Percentiles rank a stretch among this genome's conserved stretches.
These are phyloP conservation scores for Scorias spongiosa DNA, from an alignment of 2,329 filamentous ascomycete species.

Conservation along the genomic window DNA sequence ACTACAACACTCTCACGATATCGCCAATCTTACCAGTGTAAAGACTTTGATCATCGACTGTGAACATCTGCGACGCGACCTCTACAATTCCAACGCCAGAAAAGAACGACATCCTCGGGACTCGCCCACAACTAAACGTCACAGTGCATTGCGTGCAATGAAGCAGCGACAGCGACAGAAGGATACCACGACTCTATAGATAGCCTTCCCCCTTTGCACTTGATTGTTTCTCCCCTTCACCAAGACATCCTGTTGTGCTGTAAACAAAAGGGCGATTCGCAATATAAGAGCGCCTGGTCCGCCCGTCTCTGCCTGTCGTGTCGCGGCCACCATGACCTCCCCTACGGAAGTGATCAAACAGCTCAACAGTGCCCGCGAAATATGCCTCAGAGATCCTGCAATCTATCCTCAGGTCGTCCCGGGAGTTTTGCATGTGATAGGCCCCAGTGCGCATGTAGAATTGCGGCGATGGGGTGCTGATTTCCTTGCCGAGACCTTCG, in stretches of 20 bases:
- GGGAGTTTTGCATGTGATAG: constrained; percentile 83
- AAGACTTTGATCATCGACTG: no score
- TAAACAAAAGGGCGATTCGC: neutral
- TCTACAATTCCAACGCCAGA: no score
- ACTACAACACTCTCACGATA: no score
- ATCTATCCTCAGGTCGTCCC: constrained; percentile 88
- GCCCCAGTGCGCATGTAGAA: constrained; percentile 57
- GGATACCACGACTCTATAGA: neutral
- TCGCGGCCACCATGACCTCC: constrained; percentile 12
- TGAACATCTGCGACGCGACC: no score
- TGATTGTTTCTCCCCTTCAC: neutral
- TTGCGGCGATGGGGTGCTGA: constrained; percentile 91
- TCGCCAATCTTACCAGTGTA: no score
- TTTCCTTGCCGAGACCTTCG: constrained; percentile 90
- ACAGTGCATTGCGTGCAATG: neutral
- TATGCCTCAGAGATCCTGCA: constrained; percentile 71
- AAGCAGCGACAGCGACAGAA: neutral
- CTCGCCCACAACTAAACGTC: no score
- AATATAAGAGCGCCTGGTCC: neutral
- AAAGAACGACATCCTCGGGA: no score
- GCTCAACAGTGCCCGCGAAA: constrained; percentile 76
- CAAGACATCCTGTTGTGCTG: neutral
- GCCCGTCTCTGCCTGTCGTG: neutral
- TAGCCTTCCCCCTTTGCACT: neutral
- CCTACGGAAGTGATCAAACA: constrained; percentile 62